Conservation (phyloP, 2,329 filamentous ascomycete species). For the Neophaeococcomyces mojaviensis region DNA sequence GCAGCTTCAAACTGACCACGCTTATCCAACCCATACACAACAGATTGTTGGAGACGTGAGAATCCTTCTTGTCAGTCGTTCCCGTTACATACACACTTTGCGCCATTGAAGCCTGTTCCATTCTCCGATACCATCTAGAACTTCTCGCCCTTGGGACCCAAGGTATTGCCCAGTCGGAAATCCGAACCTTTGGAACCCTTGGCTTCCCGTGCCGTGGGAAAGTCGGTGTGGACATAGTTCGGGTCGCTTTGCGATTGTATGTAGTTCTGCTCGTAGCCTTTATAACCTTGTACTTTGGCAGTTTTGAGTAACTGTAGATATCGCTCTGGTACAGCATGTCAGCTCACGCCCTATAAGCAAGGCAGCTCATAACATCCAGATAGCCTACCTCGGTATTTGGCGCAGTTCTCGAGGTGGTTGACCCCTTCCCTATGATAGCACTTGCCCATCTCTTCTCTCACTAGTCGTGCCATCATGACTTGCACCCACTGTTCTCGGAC, state of each 20-base stretch:
- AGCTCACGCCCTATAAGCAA: neutral
- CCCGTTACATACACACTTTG: conserved; percentile 3
- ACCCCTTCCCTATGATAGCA: conserved; percentile 58
- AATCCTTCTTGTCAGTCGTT: neutral
- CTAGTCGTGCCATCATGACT: conserved; percentile 61
- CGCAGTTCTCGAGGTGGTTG: conserved; percentile 62
- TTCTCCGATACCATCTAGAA: neutral
- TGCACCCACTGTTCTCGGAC: conserved; percentile 62
- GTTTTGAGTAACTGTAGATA: conserved; percentile 59
- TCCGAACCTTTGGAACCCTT: conserved; percentile 21
- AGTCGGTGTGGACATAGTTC: conserved; percentile 20
- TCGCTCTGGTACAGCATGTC: conserved; percentile 42
- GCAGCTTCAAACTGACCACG: no score
- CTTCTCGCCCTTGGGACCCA: conserved; percentile 10
- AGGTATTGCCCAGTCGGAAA: conserved; percentile 20
- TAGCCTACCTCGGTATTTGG: conserved; percentile 53
- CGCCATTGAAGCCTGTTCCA: neutral
- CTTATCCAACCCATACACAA: no score
- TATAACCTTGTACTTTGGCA: conserved; percentile 55
- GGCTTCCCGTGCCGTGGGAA: conserved; percentile 19
- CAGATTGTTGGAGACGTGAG: neutral
- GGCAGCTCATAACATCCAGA: neutral
- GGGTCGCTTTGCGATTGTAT: conserved; percentile 19
- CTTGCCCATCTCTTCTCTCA: conserved; percentile 60
- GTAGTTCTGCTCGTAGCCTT: conserved; percentile 59